Evolutionary conservation across 225 moss, liverwort and hornwort genomes (phyloP).

Genomic region (Pseudoscleropodium purum): DNA sequence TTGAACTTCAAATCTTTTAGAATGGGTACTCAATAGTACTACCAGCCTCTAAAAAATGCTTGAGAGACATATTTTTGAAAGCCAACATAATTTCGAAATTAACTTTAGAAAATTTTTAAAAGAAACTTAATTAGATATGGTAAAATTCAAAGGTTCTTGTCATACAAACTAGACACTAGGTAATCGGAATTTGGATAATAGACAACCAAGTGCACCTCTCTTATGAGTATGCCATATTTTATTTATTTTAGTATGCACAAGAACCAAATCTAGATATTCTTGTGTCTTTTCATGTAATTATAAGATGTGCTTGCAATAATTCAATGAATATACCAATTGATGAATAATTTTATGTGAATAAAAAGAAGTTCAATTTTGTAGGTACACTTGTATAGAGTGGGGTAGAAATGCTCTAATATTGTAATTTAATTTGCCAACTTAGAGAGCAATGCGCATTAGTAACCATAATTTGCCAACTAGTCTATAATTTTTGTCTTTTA

Average conservation of each 20-base stretch:
- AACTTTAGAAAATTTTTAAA: neutral
- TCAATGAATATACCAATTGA: neutral
- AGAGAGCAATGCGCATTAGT: neutral
- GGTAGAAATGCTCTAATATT: neutral
- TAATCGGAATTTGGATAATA: too few relatives aligned
- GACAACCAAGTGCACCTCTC: too few relatives aligned
- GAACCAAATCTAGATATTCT: too few relatives aligned
- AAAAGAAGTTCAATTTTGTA: neutral
- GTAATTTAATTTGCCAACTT: neutral
- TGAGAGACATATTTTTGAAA: neutral
- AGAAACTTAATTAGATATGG: neutral
- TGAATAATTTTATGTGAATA: neutral
- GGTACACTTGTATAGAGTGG: neutral
- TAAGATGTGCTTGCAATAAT: too few relatives aligned
- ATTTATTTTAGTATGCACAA: too few relatives aligned
- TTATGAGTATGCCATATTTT: too few relatives aligned
- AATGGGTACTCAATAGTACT: neutral
- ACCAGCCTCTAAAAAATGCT: neutral
- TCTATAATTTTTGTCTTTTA: neutral
- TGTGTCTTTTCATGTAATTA: too few relatives aligned
- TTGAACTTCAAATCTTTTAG: neutral
- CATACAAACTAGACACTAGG: too few relatives aligned
- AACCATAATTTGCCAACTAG: accelerated
- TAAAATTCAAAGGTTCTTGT: too few relatives aligned
- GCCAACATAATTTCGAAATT: neutral